These are phyloP conservation scores for Monosporascus sp. DNA, from an alignment of 2,329 filamentous ascomycete species.

Conservation along the genomic window DNA sequence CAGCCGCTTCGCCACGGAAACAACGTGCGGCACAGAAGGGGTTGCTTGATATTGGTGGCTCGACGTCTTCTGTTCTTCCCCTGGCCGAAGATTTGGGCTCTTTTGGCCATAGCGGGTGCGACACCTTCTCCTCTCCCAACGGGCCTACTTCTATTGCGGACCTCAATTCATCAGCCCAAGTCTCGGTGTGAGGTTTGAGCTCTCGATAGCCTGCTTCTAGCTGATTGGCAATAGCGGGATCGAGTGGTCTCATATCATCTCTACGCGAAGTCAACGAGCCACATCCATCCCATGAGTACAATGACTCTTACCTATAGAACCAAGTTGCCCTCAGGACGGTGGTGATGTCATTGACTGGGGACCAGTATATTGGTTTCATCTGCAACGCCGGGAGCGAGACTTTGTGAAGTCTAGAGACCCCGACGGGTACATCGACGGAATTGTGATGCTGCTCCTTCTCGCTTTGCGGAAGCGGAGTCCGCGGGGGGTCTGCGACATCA, in stretches of 20 bases:
- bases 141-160: conserved; percentile 89
- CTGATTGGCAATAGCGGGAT: conserved; percentile 81
- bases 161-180: conserved; percentile 85
- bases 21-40: conserved; percentile 56
- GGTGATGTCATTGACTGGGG: conserved; percentile 82
- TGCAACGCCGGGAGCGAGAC: conserved; percentile 76
- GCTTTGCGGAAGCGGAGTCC: conserved; percentile 13
- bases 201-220: conserved; percentile 88
- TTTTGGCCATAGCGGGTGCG: conserved; percentile 75
- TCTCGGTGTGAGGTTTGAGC: conserved; percentile 81
- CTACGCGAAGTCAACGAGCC: conserved; percentile 22
- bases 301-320: conserved; percentile 69
- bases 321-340: conserved; percentile 82
- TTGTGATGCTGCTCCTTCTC: conserved; percentile 15
- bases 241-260: conserved; percentile 87
- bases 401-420: conserved; percentile 82
- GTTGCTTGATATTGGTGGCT: conserved; percentile 45
- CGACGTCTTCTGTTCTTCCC: conserved; percentile 26
- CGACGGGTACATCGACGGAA: conserved; percentile 67
- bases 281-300: background rate
- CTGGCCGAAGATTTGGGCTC: conserved; percentile 34
- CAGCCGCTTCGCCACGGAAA: conserved; percentile 53
- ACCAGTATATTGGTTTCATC: conserved; percentile 99
- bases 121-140: conserved; percentile 84
- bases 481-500: conserved; percentile 6